phyloP scores from a whole-genome alignment of 176 grass and related monocot species.

The Themeda triandra region DNA sequence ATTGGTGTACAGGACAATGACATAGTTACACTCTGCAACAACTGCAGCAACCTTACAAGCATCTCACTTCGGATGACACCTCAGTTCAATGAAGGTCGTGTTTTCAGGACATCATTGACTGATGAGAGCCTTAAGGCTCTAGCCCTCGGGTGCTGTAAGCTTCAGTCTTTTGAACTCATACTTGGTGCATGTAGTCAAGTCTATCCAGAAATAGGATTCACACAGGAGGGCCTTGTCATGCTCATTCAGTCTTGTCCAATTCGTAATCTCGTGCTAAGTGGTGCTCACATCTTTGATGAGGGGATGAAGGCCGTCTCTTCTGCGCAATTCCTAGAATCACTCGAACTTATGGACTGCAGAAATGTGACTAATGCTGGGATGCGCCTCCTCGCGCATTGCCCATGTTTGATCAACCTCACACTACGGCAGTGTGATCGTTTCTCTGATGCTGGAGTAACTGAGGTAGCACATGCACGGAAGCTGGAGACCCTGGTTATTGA shows the following conservation, averaged over 20 bases:
- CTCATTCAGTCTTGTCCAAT: conserved; percentile 44
- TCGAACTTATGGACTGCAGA: conserved; percentile 28
- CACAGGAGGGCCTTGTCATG: conserved; percentile 28
- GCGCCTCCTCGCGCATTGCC: conserved; percentile 12
- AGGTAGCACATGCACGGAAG: conserved; percentile 1
- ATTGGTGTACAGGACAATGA: too few species aligned
- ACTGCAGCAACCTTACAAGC: too few species aligned
- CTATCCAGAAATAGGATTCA: not conserved
- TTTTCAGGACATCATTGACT: too few species aligned
- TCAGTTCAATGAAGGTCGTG: too few species aligned
- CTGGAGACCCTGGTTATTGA: conserved; percentile 24
- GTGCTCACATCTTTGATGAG: conserved; percentile 32
- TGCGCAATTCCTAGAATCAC: conserved; percentile 29
- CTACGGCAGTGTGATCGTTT: conserved; percentile 33
- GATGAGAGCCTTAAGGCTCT: too few species aligned
- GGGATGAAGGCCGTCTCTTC: conserved; percentile 39
- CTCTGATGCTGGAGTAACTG: conserved; percentile 30
- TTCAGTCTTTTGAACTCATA: not conserved
- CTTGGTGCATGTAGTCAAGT: not conserved
- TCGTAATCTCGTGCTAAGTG: conserved; percentile 30
- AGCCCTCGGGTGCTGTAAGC: too few species aligned
- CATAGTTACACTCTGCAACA: too few species aligned
- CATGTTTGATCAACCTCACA: conserved; percentile 34
- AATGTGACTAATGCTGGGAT: conserved; percentile 43
- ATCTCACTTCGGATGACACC: too few species aligned